Base-by-base conservation (phyloP, 768 basidiomycete species). In the Zangia roseola region DNA sequence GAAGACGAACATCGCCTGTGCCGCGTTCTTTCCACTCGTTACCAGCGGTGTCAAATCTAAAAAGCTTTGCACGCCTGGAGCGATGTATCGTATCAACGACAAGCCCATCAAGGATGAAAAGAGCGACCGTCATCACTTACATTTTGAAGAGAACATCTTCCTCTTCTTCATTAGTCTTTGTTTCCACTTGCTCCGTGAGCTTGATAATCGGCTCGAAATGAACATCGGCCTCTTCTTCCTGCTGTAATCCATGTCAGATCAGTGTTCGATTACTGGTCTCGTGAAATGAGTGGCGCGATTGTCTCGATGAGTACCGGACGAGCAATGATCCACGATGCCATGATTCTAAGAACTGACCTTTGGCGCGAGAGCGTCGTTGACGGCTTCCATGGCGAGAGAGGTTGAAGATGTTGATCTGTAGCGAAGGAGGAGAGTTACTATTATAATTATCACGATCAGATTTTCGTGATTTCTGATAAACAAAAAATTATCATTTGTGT, bases 1-100 rank as follows among this genome's bases (percentile, higher is more conserved):
- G 83, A 48, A 99, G 79, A 68, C 92, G 88, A 57, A 92, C 94
- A 69, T 95, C 93, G 39, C 95, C 95, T 14, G 94, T 98, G 34
- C 95, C 95, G 28, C 97, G 76, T 74, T 99, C 97, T 70, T 99
- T 99, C 97, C 97, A 99, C 73, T 98, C 95, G 43, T 82, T 75
- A 42, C 82, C 75, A 28, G 63, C 69, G 51, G 79, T 67, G 58
- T 88, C 87, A 74, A 98, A 99, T 65, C 97, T 84, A 82, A 98
- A 99, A 52, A 99, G 82, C 76, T 98, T 98, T 61, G 97, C 88
- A 61, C 95, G 91, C 89, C 95, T 98, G 64, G 26, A 50, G 31
- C 55, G 64, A 55, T 54, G 41, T 44, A 43, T 50, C 42, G 40
- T 43, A 52, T 55, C 34, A 47, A 41, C 16, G 17, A 41, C 31